Conservation (phyloP, 2,329 filamentous ascomycete genomes). For the Talaromyces sp. region DNA sequence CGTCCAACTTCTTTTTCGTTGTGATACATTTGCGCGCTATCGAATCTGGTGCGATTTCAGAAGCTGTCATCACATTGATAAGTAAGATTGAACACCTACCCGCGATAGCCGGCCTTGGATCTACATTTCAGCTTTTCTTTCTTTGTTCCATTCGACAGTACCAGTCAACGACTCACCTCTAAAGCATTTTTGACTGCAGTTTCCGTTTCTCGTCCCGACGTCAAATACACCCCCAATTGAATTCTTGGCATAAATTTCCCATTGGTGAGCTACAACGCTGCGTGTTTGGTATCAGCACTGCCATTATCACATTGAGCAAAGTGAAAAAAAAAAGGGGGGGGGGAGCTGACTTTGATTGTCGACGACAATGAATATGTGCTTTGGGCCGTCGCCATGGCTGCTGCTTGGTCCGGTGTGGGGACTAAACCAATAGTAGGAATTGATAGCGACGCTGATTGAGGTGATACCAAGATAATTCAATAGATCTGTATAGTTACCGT, state of each 20-base stretch:
- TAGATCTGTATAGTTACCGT: background rate
- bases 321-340: background rate
- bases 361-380: conserved; percentile 15
- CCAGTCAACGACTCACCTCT: conserved; percentile 37
- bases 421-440: background rate
- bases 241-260: conserved; percentile 64
- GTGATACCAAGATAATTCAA: background rate
- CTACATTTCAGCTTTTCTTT: conserved; percentile 32
- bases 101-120: conserved; percentile 23
- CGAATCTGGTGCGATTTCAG: conserved; percentile 31
- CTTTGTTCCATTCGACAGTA: background rate
- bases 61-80: background rate
- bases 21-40: conserved; percentile 60
- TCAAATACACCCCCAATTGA: conserved; percentile 70
- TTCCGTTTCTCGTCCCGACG: conserved; percentile 57
- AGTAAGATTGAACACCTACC: conserved; percentile 13
- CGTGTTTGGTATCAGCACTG: background rate
- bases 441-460: background rate
- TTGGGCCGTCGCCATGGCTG: conserved; percentile 7
- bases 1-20: conserved; percentile 68
- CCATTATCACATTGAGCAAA: background rate
- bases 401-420: background rate
- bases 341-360: conserved; percentile 13
- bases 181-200: conserved; percentile 56
- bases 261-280: conserved; percentile 51